phyloP scores from a whole-genome alignment of 495 filamentous ascomycete species.

The Hypoxylon fragiforme region DNA sequence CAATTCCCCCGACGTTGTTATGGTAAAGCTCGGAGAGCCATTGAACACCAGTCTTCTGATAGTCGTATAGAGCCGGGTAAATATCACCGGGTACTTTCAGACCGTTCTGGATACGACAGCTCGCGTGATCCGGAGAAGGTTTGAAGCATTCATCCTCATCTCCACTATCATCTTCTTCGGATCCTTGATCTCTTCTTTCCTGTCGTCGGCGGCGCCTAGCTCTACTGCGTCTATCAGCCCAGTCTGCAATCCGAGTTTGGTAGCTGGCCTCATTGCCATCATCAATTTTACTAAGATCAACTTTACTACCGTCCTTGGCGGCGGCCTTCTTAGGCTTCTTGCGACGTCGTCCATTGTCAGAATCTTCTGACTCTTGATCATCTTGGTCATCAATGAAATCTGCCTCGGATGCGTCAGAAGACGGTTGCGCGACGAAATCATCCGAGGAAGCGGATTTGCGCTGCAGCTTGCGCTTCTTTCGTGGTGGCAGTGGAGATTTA shows the following conservation, averaged over 20 bases:
- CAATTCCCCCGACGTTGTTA: conserved; percentile 87
- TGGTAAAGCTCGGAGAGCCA: conserved; percentile 95
- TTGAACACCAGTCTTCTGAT: conserved; percentile 92
- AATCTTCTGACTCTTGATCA: conserved; percentile 44
- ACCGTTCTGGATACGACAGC: conserved; percentile 71
- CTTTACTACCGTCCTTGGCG: conserved; percentile 52
- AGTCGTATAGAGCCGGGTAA: conserved; percentile 85
- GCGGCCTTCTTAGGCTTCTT: conserved; percentile 45
- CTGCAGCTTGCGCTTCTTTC: conserved; percentile 48
- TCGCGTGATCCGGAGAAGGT: conserved; percentile 77
- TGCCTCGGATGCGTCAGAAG: conserved; percentile 35
- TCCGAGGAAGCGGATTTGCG: conserved; percentile 45
- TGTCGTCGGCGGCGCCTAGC: conserved; percentile 59
- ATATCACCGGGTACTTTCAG: conserved; percentile 88
- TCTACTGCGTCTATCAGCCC: conserved; percentile 68
- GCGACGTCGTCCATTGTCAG: conserved; percentile 36
- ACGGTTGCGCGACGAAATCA: conserved; percentile 45
- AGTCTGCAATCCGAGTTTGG: conserved; percentile 72
- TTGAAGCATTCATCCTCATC: conserved; percentile 75
- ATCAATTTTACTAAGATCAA: conserved; percentile 78
- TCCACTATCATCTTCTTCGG: conserved; percentile 43
- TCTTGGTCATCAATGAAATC: conserved; percentile 38
- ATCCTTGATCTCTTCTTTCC: conserved; percentile 37
- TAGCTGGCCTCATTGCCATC: conserved; percentile 90
- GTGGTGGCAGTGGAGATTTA: conserved; percentile 55